Percentiles rank a stretch among this genome's conserved stretches.
Evolutionary conservation across 2,329 filamentous ascomycete species (phyloP).

Genomic region (Fusarium bulbicola): DNA sequence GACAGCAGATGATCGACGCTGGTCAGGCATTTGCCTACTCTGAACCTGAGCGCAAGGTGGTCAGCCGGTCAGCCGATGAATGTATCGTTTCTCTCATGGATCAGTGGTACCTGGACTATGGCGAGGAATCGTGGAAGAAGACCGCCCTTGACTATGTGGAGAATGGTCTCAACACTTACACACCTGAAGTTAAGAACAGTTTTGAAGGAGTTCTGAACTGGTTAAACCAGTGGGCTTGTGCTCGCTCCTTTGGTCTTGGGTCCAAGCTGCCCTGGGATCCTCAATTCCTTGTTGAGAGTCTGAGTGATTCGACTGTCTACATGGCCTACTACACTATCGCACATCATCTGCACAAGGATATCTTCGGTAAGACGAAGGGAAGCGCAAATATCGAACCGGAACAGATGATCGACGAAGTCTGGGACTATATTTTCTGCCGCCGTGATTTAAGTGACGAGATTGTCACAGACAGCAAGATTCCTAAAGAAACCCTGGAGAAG

Average conservation of each 20-base stretch:
- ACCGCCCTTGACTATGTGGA: conserved; percentile 77
- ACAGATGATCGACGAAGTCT: conserved; percentile 94
- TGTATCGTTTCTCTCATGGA: conserved; percentile 94
- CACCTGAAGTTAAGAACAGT: conserved; percentile 77
- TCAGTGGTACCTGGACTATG: conserved; percentile 99
- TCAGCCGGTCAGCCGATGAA: conserved; percentile 88
- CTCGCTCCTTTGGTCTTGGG: conserved; percentile 88
- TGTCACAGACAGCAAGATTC: conserved; percentile 72
- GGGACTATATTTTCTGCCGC: conserved; percentile 93
- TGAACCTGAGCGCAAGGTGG: conserved; percentile 89
- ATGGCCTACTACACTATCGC: conserved; percentile 80
- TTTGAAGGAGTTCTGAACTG: conserved; percentile 90
- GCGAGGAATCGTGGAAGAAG: conserved; percentile 86
- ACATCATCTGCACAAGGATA: conserved; percentile 79
- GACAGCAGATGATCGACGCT: conserved; percentile 77
- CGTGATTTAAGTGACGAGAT: conserved; percentile 74
- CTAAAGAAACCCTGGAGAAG: conserved; percentile 75
- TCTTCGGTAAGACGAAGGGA: conserved; percentile 81
- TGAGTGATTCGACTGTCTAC: conserved; percentile 94
- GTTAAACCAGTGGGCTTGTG: conserved; percentile 96
- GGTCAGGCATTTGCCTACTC: conserved; percentile 90
- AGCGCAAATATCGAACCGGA: conserved; percentile 75
- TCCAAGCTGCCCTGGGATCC: conserved; percentile 95
- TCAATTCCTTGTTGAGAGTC: conserved; percentile 88
- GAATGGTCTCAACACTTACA: conserved; percentile 80